These are phyloP conservation scores for Lactifluus volemus DNA, from an alignment of 768 basidiomycete genomes.

Conservation along the genomic window DNA sequence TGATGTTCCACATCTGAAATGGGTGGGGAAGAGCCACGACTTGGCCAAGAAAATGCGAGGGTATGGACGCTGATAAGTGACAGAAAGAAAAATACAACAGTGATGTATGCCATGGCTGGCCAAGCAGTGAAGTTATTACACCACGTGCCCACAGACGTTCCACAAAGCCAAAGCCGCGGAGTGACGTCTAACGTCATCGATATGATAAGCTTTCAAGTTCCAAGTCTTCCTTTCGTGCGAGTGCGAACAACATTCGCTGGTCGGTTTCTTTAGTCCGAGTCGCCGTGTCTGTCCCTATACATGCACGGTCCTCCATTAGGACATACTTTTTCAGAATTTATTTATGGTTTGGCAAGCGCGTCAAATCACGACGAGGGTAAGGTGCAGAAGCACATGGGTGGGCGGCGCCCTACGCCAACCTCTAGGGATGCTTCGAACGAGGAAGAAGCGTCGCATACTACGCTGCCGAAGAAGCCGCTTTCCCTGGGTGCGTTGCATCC, in stretches of 20 bases:
- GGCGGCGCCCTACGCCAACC: too few relatives aligned
- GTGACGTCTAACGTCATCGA: not conserved
- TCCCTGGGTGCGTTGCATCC: not conserved
- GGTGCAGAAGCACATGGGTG: too few relatives aligned
- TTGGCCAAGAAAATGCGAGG: not conserved
- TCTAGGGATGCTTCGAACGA: not conserved
- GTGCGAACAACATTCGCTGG: too few relatives aligned
- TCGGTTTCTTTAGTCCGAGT: too few relatives aligned
- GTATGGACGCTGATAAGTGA: not conserved
- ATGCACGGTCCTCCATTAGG: too few relatives aligned
- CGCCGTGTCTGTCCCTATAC: too few relatives aligned
- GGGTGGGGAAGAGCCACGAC: not conserved
- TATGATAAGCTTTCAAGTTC: not conserved
- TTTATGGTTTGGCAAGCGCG: too few relatives aligned
- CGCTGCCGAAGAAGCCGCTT: not conserved
- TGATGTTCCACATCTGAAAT: not conserved
- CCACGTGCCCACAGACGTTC: not conserved
- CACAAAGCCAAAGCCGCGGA: too few relatives aligned
- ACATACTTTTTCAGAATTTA: too few relatives aligned
- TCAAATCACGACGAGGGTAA: too few relatives aligned
- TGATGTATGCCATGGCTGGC: not conserved
- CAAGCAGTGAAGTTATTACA: not conserved
- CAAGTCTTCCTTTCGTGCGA: not conserved
- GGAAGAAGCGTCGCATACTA: not conserved
- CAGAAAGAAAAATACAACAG: not conserved